Evolutionary conservation across 306 rosid genomes (phyloP).

Genomic region (Vigna unguiculata): DNA sequence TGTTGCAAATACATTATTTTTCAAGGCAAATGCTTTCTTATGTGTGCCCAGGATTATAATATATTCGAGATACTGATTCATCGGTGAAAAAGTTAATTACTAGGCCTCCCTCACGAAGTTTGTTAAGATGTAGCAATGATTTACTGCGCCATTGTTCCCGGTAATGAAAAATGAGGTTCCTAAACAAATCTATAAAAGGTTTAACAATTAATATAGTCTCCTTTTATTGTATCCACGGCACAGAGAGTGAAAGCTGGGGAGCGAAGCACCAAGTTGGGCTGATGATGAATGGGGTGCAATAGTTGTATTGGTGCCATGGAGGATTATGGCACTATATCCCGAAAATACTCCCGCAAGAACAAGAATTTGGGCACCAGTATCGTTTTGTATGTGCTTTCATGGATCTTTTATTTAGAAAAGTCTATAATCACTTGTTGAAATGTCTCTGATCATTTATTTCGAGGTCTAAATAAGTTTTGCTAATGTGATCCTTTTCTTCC

Average conservation of each 20-base stretch:
- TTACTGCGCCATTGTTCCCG: neutral
- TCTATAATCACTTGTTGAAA: too few species aligned
- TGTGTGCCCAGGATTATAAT: neutral
- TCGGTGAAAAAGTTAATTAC: neutral
- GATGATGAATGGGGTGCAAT: slow-evolving; percentile 82
- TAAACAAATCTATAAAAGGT: too few species aligned
- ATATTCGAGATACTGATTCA: neutral
- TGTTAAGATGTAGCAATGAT: too few species aligned
- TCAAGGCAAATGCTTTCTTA: neutral
- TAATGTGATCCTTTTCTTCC: too few species aligned
- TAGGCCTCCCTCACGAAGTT: neutral
- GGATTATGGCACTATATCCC: slow-evolving; percentile 57
- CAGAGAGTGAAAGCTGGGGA: slow-evolving; percentile 56
- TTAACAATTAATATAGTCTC: too few species aligned
- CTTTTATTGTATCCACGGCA: neutral
- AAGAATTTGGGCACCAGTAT: slow-evolving; percentile 74
- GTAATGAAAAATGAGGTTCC: neutral
- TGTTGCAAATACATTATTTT: neutral
- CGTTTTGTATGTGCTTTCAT: too few species aligned
- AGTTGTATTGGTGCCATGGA: slow-evolving; percentile 77
- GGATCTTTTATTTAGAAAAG: too few species aligned
- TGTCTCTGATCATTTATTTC: too few species aligned
- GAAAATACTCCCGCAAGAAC: slow-evolving; percentile 49
- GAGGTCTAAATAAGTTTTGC: too few species aligned
- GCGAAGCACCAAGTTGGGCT: slow-evolving; percentile 85